phyloP scores from a whole-genome alignment of 1,284 basidiomycete genomes.

The Moniliophthora roreri region DNA sequence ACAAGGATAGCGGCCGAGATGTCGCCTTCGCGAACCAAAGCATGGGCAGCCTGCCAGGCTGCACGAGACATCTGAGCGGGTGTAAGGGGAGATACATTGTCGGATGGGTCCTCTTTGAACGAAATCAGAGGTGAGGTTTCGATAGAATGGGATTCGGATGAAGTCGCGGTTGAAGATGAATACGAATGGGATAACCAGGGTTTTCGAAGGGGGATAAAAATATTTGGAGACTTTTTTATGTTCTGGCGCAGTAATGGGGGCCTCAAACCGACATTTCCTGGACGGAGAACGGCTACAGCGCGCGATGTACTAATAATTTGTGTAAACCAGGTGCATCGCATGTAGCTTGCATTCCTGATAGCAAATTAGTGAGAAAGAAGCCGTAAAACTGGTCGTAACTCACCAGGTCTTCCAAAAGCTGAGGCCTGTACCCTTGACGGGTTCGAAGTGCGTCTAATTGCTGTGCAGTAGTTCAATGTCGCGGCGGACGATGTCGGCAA shows the following conservation, averaged over 20 bases:
- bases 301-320: constrained; percentile 12
- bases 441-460: not conserved
- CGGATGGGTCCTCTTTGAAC: not conserved
- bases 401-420: not conserved
- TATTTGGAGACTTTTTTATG: not conserved
- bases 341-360: constrained; percentile 14
- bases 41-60: constrained; percentile 52
- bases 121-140: not conserved
- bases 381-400: not conserved
- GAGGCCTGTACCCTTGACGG: not conserved
- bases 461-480: not conserved
- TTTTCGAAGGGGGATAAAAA: not conserved
- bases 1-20: constrained; percentile 9
- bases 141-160: not conserved
- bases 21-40: constrained; percentile 42
- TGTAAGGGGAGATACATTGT: constrained; percentile 20
- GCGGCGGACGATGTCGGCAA: not conserved
- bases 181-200: not conserved
- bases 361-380: not conserved
- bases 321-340: constrained; percentile 18
- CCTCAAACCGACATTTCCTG: not conserved
- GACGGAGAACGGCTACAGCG: not conserved
- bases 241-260: not conserved
- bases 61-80: constrained; percentile 49
- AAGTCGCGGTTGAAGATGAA: not conserved